phyloP scores from a whole-genome alignment of 2,329 filamentous ascomycete species.

The Aspergillus fructus region DNA sequence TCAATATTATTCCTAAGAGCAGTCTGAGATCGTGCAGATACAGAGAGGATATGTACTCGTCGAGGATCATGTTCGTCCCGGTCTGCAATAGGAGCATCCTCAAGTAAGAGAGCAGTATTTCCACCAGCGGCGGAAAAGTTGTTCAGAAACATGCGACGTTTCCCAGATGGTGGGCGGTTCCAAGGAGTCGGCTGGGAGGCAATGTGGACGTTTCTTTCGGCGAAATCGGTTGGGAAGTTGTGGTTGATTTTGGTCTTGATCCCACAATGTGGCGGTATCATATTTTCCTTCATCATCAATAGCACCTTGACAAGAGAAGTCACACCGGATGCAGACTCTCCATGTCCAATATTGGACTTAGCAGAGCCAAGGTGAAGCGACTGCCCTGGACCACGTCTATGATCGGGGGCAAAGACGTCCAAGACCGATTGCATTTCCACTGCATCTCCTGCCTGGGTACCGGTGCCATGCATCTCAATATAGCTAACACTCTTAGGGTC shows the following conservation, averaged over 20 bases:
- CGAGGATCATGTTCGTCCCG: slow-evolving; percentile 49
- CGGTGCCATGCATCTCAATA: slow-evolving; percentile 88
- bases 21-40: slow-evolving; percentile 51
- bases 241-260: slow-evolving; percentile 47
- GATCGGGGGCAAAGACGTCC: slow-evolving; percentile 58
- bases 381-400: slow-evolving; percentile 32
- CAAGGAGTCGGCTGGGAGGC: slow-evolving; percentile 47
- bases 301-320: slow-evolving; percentile 37
- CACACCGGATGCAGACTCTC: slow-evolving; percentile 61
- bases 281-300: slow-evolving; percentile 39
- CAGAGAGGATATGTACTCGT: slow-evolving; percentile 55
- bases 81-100: slow-evolving; percentile 55
- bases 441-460: slow-evolving; percentile 77
- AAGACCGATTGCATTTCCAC: slow-evolving; percentile 80
- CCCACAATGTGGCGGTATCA: slow-evolving; percentile 34
- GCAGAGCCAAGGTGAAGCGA: slow-evolving; percentile 63
- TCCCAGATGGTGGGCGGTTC: slow-evolving; percentile 27
- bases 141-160: slow-evolving; percentile 55
- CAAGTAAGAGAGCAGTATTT: slow-evolving; percentile 66
- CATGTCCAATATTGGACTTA: slow-evolving; percentile 66
- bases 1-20: slow-evolving; percentile 57
- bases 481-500: slow-evolving; percentile 78
- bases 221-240: slow-evolving; percentile 45
- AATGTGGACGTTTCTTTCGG: slow-evolving; percentile 44
- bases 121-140: slow-evolving; percentile 71